Base-by-base conservation (phyloP, 75 land plant species). In the Cryptomeria japonica region DNA sequence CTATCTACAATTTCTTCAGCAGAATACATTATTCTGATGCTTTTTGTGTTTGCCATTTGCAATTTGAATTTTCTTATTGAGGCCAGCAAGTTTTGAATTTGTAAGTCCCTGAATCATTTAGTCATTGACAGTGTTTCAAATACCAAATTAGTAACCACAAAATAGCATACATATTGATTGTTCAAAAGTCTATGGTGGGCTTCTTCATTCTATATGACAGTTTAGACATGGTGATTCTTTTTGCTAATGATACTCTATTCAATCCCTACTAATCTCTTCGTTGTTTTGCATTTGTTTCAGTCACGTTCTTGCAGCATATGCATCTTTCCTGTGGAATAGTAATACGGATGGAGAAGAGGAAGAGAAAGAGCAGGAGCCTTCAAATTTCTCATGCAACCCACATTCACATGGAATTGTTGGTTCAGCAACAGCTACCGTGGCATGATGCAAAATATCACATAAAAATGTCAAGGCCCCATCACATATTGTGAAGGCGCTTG, bases 241-340 rank as follows among this genome's bases (percentile, higher is more conserved):
- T 64, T 25, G n/a, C 70, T 64, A 7, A 64, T 64, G n/a, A 7
- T 64, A 28, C n/a, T 64, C n/a, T 64, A 6, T 64, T 64, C 8
- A 64, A 64, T 28, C n/a, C 70, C 8, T 64, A 64, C 70, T 64
- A 6, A 64, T 7, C 28, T 12, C 37, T 5, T 75, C 2, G 34
- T 34, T 75, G 1, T 72, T 31, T 75, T 32, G 77, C 9, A 32
- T 32, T 75, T 82, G 44, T 64, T 87, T 61, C 92, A 94, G 95
- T 78, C 42, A 92, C 87, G 95, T 94, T 76, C 90, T 90, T 83
- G 95, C 90, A 38, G 92, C 95, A 14, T 89, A 94, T 89, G 95
- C 95, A n/a, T 72, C 86, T 28, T 94, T 94, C 87, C 87, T 94
- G 32, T 93, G 93, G 94, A 89, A 89, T 49, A 51, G 93, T 93